These are phyloP conservation scores for Spongispora temasekensis DNA, from an alignment of 1,284 basidiomycete genomes.

Conservation along the genomic window DNA sequence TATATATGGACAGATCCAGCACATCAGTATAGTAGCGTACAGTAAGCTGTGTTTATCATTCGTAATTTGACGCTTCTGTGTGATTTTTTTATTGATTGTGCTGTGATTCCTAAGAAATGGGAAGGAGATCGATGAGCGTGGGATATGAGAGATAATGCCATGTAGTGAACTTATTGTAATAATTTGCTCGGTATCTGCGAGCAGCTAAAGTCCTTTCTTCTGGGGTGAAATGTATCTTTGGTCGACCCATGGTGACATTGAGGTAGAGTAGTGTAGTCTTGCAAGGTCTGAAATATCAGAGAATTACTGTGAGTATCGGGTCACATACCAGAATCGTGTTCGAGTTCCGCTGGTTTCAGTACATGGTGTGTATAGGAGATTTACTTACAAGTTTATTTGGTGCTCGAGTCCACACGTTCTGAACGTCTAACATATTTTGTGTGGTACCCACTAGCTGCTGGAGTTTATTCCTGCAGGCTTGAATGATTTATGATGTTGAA, in stretches of 20 bases:
- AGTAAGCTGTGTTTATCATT: neutral
- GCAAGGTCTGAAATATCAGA: neutral
- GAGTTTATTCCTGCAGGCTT: no score
- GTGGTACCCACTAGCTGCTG: no score
- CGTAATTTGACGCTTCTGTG: neutral
- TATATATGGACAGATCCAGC: neutral
- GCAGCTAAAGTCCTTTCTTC: neutral
- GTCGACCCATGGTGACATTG: neutral
- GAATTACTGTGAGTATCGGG: neutral
- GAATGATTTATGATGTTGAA: no score
- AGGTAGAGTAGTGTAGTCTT: neutral
- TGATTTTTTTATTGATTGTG: neutral
- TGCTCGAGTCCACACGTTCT: no score
- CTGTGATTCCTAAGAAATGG: neutral
- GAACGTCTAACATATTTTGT: no score
- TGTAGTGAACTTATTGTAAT: neutral
- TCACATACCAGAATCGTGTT: neutral
- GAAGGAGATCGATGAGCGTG: neutral
- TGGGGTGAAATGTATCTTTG: neutral
- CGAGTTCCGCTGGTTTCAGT: neutral
- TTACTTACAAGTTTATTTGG: neutral
- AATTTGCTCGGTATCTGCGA: neutral
- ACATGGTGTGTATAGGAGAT: neutral
- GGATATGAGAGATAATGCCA: neutral
- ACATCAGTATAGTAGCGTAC: neutral